Evolutionary conservation across 2,329 filamentous ascomycete species (phyloP).

Genomic region (Colletotrichum horii): DNA sequence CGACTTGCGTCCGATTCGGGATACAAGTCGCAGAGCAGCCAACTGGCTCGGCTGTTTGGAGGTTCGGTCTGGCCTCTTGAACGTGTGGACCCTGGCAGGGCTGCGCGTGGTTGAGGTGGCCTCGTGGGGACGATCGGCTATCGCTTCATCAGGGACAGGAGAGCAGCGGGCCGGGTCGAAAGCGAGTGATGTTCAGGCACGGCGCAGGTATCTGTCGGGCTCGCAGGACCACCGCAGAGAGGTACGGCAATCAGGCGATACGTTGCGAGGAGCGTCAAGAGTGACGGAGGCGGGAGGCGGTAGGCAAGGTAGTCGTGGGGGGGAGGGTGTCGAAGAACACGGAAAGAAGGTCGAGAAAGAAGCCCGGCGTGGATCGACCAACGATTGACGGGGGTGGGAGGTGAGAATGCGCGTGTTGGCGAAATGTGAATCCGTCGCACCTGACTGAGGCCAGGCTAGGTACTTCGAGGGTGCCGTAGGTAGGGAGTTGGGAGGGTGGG

Average conservation of each 20-base stretch:
- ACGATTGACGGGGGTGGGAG: not conserved
- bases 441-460: not conserved
- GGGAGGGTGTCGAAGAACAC: not conserved
- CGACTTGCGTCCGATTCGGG: not conserved
- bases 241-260: not conserved
- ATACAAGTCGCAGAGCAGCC: not conserved
- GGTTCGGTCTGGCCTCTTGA: not conserved
- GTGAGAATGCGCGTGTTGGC: not conserved
- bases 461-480: not conserved
- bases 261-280: not conserved
- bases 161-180: not conserved
- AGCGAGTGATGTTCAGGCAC: not conserved
- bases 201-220: not conserved
- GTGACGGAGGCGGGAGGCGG: not conserved
- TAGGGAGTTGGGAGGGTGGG: not conserved
- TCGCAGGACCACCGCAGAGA: not conserved
- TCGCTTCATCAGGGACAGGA: slow-evolving; percentile 21
- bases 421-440: not conserved
- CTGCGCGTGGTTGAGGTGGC: slow-evolving; percentile 16
- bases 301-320: not conserved
- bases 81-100: slow-evolving; percentile 20
- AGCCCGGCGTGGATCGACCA: not conserved
- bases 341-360: not conserved
- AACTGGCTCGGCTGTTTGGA: not conserved
- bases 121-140: slow-evolving; percentile 21